Base-by-base conservation (phyloP, 768 basidiomycete genomes). In the Imleria badia region DNA sequence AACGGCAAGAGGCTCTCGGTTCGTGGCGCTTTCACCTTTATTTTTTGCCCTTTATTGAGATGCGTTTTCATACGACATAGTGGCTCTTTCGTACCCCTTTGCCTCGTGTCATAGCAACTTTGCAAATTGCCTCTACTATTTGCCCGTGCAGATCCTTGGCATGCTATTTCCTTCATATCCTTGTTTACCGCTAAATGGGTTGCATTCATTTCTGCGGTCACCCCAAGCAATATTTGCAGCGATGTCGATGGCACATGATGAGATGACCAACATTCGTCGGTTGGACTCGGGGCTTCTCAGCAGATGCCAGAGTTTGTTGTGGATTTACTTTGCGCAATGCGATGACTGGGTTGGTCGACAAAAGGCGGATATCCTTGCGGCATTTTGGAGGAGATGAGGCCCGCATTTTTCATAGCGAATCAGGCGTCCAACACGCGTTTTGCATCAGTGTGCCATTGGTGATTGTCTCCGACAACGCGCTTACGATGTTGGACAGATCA, bases 331-430 rank as follows among this genome's bases (percentile, higher is more conserved):
- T 70, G 87, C 82, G 4, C 74, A 79, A 36, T 31, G 70, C 7
- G 89, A 91, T 63, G 79, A 78, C 42, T 91, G 89, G 88, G 85
- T 91, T 38, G 85, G 85, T 9, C 70, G 76, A 45, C 76, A 87
- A 48, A 79, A 76, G 54, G 69, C 75, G 17, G 54, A 60, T 7
- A 70, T 89, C 15, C 57, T 85, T 34, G 63, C 59, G 4, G 68
- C 64, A 5, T 69, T 85, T n/a, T 50, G 68, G 74, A 20, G 69
- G 72, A 5, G 68, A 75, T 41, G 66, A 55, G 22, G 65, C 65
- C 40, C 63, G 58, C 31, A 75, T 83, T 30, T 76, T 78, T 23
- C 75, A 79, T 59, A 82, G 75, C 5, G 68, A 67, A 6, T 63
- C 72, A 7, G 76, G 75, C 31, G 76, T 88, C 35, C 86, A 85